Base-by-base conservation (phyloP, 1,139 yeast genomes). In the Geotrichum australiense region DNA sequence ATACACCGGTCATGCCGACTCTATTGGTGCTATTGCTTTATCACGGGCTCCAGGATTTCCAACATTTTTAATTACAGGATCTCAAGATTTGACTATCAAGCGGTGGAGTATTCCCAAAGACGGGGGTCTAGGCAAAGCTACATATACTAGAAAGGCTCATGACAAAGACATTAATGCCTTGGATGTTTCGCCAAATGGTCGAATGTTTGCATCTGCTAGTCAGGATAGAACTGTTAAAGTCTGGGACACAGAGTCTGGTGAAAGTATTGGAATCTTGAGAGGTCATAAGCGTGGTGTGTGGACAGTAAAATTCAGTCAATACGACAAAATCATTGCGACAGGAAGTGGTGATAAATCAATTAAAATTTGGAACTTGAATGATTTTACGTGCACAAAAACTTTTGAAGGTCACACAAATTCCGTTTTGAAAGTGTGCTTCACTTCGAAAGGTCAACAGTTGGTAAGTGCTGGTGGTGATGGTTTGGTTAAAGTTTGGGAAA, bases 271-370 rank as follows among this genome's bases (percentile, higher is more conserved):
- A 5, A 72, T 91, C 4, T 67, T 93, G 49, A 76, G 79, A 48
- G 96, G 96, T 18, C 98, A 93, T 61, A 81, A 80, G 61, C 76
- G 98, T 56, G 97, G 98, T 11, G 74, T 91, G 38, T 93, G 97
- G 95, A 93, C 86, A 56, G 79, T 87, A 28, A 73, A 74, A 50
- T 91, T 91, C 61, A 83, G 86, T 55, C 78, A 77, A 36, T 82
- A 70, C 59, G 96, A 85, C 55, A 81, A 85, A 60, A 54, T 85
- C 11, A 77, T 80, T 27, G 64, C 59, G 6, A 89, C 97, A 0
- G 79, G 83, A 12, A 77, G 93, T 38, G 96, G 97, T 49, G 99
- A 91, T 63, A 86, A 85, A 59, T 81, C 96, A 1, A 73, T 84
- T 47, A 83, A 86, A 58, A 70, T 87, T 31, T 91, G 99, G 99